Evolutionary conservation across 2,329 filamentous ascomycete species (phyloP), one percentile per base, ranked within the genome.

Genomic region (Fusarium keratoplasticum): DNA sequence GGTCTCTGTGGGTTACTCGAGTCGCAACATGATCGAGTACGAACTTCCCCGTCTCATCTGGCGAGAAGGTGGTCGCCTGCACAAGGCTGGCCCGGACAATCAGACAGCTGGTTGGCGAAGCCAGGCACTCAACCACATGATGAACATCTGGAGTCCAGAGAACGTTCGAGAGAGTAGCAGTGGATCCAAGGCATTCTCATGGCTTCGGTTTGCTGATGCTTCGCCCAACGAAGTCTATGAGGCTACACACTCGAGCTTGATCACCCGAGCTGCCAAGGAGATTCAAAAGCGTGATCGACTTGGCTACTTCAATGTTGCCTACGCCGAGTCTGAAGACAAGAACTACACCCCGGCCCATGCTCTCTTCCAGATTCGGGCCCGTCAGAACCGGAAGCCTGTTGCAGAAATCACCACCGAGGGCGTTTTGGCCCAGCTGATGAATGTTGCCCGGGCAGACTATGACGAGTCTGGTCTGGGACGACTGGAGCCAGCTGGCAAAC

Each of bases 101-200:
- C 80, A 85, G 4, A 89, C 86, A 71, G 95, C 94, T 55, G 96
- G 96, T 4, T 98, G 96, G 89, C 89, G 90, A 67, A 91, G 89
- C 76, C 94, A 93, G 81, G 95, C 93, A 74, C 83, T 98, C 25
- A 85, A 90, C 35, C 92, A 97, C 75, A 84, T 97, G 83, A 92
- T 98, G 91, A 98, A 97, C 79, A 92, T 99, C 61, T 99, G 94
- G 92, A 90, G 91, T 1, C 92, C 94, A 0, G 92, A 96, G 59
- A 91, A 98, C 76, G 89, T 98, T 50, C 87, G 88, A 14, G 85
- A 90, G 57, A 94, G 91, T 74, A 83, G 88, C 13, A 85, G 87
- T 25, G 87, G 89, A 1, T 87, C 89, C 59, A 89, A 90, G 16
- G 89, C 91, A 2, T 98, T 98, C 82, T 96, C 95, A 0, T 99